Conservation (phyloP, 805 yeast species). For the Hanseniaspora mollemarum region DNA sequence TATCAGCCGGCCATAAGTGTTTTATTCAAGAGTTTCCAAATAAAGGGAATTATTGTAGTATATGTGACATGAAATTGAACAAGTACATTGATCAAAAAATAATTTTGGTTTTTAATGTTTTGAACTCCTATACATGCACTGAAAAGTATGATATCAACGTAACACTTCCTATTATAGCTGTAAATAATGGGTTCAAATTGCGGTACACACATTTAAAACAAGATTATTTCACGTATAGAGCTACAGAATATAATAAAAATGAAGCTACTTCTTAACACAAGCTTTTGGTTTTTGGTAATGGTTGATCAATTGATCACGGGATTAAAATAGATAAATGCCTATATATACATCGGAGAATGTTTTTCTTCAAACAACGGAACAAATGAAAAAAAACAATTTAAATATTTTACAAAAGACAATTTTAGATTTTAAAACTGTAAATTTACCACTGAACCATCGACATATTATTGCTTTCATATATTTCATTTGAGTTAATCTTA, state of each 20-base stretch:
- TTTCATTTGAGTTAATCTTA: too few species aligned
- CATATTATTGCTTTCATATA: too few species aligned
- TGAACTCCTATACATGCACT: neutral
- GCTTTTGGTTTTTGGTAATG: too few species aligned
- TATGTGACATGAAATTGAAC: slow-evolving; percentile 8
- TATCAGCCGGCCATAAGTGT: neutral
- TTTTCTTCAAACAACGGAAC: too few species aligned
- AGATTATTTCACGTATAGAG: neutral
- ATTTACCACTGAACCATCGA: too few species aligned
- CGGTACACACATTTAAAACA: neutral
- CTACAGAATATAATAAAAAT: too few species aligned
- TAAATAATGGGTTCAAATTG: neutral
- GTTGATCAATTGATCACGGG: too few species aligned
- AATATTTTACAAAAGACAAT: too few species aligned
- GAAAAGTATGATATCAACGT: neutral
- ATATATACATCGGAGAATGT: neutral
- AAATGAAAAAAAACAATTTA: neutral
- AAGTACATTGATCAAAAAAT: slow-evolving; percentile 9
- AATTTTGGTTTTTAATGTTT: neutral
- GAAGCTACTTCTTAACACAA: too few species aligned
- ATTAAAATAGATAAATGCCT: neutral
- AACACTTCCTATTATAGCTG: neutral
- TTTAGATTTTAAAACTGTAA: too few species aligned
- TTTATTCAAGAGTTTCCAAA: neutral
- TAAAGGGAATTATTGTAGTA: neutral